A percentile compares a stretch with the other conserved stretches of the same genome.
Evolutionary conservation across 805 yeast species (phyloP).

Genomic region (Spathaspora girioi): DNA sequence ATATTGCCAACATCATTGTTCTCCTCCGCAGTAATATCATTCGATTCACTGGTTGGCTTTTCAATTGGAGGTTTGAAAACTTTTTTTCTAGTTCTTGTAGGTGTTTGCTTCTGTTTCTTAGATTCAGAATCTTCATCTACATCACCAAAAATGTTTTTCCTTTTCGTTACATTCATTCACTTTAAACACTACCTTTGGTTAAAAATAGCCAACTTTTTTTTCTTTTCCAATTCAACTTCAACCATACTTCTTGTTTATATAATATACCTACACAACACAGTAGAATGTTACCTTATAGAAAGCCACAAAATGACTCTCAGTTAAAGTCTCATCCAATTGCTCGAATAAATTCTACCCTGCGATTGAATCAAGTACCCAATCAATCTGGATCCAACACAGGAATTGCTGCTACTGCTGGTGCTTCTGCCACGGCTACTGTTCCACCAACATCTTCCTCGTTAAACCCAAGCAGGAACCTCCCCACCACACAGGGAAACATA

Average conservation of each 20-base stretch:
- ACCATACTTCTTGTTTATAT: neutral
- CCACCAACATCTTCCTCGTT: conserved; percentile 34
- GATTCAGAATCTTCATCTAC: conserved; percentile 1
- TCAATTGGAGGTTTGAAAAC: conserved; percentile 2
- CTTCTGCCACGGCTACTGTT: conserved; percentile 15
- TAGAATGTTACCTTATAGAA: conserved; percentile 29
- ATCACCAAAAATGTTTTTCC: neutral
- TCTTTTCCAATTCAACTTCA: neutral
- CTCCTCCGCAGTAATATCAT: neutral
- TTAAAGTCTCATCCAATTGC: conserved; percentile 31
- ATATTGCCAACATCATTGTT: neutral
- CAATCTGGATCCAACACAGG: neutral
- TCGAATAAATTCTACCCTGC: conserved; percentile 29
- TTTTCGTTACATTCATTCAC: neutral
- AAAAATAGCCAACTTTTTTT: neutral
- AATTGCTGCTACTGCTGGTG: conserved; percentile 6
- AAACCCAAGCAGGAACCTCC: conserved; percentile 32
- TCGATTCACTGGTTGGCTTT: neutral
- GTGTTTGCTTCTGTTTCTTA: neutral
- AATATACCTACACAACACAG: no score
- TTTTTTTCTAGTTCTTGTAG: neutral
- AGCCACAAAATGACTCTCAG: conserved; percentile 12
- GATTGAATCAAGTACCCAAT: conserved; percentile 22
- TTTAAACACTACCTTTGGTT: neutral
- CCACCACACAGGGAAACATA: conserved; percentile 16